These are phyloP conservation scores for Dictyostelium purpureum DNA, from an alignment of 78 protist species.

Conservation along the genomic window DNA sequence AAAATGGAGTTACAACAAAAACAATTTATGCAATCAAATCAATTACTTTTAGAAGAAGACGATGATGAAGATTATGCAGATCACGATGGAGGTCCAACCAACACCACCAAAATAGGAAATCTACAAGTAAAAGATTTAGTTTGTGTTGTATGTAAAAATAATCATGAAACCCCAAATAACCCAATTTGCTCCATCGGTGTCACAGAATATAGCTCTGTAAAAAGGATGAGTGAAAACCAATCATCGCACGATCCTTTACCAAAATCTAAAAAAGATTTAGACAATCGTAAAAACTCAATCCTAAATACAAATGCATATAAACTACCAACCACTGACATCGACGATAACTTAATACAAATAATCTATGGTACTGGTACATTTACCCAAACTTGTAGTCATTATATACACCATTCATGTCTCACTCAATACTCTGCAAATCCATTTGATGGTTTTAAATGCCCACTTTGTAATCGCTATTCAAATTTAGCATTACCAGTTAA, in stretches of 20 bases:
- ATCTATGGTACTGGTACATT: neutral
- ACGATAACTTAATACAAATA: neutral
- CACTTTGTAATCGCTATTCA: constrained; percentile 43
- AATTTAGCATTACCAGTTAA: constrained; percentile 16
- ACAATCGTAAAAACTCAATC: too few species aligned
- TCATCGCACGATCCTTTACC: too few species aligned
- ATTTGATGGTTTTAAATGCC: constrained; percentile 11
- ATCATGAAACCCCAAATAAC: neutral
- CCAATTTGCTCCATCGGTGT: constrained; percentile 47
- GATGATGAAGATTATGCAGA: neutral
- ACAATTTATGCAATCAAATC: constrained; percentile 30
- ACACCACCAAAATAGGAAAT: neutral
- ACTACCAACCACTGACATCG: neutral
- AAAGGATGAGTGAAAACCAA: neutral
- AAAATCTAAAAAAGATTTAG: too few species aligned
- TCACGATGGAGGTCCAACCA: neutral
- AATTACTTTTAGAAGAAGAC: neutral
- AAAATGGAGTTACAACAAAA: constrained; percentile 61
- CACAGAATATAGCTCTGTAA: neutral
- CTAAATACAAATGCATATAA: neutral
- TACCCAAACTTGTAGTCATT: constrained; percentile 45
- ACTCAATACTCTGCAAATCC: neutral
- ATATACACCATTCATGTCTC: constrained; percentile 32
- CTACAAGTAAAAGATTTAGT: neutral
- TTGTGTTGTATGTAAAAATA: constrained; percentile 41